Conservation (phyloP, 768 basidiomycete genomes). For the Harrya chromipes region DNA sequence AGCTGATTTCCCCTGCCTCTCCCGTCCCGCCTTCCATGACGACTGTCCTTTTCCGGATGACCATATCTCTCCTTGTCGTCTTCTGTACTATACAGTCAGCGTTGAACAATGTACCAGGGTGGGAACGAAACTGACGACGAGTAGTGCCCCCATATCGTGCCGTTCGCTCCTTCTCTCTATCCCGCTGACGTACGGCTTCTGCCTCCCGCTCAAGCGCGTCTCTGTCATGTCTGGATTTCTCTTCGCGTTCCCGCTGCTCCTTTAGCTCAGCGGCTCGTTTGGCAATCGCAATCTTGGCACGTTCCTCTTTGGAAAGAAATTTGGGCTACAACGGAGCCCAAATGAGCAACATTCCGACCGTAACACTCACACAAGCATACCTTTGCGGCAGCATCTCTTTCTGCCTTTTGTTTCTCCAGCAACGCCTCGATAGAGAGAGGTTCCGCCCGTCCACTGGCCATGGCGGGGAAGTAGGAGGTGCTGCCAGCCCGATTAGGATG, state of each 20-base stretch:
- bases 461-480: constrained; percentile 23
- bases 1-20: constrained; percentile 35
- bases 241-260: constrained; percentile 65
- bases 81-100: constrained; percentile 34
- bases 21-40: constrained; percentile 40
- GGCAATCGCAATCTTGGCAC: constrained; percentile 83
- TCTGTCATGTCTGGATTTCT: constrained; percentile 56
- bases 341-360: neutral
- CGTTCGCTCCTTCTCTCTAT: constrained; percentile 36
- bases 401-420: constrained; percentile 81
- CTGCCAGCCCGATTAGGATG: constrained; percentile 12
- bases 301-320: constrained; percentile 90
- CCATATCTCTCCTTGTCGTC: constrained; percentile 47
- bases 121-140: constrained; percentile 28
- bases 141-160: constrained; percentile 38
- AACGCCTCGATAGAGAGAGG: constrained; percentile 89
- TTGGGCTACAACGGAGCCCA: constrained; percentile 60
- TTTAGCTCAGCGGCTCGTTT: constrained; percentile 83
- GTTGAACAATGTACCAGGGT: neutral
- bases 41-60: constrained; percentile 48
- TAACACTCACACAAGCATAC: constrained; percentile 37
- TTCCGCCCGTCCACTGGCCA: constrained; percentile 45
- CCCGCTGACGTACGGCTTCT: constrained; percentile 57
- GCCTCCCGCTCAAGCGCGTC: constrained; percentile 75
- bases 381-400: constrained; percentile 89